phyloP scores from a whole-genome alignment of 352 stramenopile species.

The Thalassiosira mediterranea region DNA sequence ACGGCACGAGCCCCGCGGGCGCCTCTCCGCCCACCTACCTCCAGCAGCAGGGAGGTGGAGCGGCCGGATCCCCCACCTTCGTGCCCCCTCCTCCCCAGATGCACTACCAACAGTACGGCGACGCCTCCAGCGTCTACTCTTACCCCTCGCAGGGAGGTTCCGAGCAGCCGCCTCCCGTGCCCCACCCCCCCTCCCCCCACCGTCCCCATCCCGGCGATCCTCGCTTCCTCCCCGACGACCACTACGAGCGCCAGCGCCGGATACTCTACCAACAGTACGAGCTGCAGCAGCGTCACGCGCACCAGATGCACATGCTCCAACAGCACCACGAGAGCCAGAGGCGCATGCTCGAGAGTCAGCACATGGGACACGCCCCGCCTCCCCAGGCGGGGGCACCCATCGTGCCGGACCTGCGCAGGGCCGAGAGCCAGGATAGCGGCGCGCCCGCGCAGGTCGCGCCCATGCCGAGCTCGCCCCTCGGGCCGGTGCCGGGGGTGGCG shows the following conservation, averaged over 20 bases:
- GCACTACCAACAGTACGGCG: constrained; percentile 34
- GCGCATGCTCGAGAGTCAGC: constrained; percentile 33
- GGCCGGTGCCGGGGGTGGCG: neutral
- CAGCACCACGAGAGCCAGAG: constrained; percentile 46
- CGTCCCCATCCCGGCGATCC: neutral
- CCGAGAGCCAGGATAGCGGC: constrained; percentile 31
- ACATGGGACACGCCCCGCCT: constrained; percentile 7
- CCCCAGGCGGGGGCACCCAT: neutral
- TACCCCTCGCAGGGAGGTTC: constrained; percentile 22
- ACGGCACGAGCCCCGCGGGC: neutral
- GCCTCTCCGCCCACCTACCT: neutral
- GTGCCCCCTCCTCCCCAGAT: constrained; percentile 6
- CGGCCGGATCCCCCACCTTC: neutral
- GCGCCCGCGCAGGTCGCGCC: neutral
- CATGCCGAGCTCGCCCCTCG: neutral
- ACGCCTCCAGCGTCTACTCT: constrained; percentile 29
- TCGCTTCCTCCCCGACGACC: constrained; percentile 25
- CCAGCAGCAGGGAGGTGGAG: neutral
- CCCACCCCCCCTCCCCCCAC: neutral
- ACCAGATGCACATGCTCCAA: constrained; percentile 54
- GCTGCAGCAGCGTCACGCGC: constrained; percentile 46
- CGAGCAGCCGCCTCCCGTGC: no score
- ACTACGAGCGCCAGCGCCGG: constrained; percentile 37
- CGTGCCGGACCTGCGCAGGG: constrained; percentile 12
- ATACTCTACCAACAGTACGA: constrained; percentile 48